These are phyloP conservation scores for Plasmodium coatneyi DNA, from an alignment of 169 alveolate genomes.

Conservation along the genomic window DNA sequence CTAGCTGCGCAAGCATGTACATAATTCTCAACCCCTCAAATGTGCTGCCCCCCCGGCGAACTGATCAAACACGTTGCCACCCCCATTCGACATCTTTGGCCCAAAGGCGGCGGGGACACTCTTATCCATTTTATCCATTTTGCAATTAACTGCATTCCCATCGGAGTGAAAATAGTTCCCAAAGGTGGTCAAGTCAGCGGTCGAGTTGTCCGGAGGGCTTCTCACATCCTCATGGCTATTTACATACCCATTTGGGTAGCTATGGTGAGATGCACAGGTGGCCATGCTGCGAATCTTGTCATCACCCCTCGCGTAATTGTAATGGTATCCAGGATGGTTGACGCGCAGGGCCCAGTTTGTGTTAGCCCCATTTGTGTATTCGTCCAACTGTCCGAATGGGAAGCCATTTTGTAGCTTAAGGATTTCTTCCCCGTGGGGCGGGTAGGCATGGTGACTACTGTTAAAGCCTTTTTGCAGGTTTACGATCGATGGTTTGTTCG, in stretches of 20 bases:
- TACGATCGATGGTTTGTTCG: background rate
- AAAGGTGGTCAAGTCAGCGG: background rate
- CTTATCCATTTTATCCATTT: background rate
- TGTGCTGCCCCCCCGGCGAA: background rate
- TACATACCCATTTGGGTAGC: background rate
- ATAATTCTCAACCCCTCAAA: background rate
- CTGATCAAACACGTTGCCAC: background rate
- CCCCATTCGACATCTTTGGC: background rate
- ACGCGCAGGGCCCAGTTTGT: background rate
- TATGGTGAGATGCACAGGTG: background rate
- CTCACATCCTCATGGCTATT: background rate
- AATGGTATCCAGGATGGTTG: background rate
- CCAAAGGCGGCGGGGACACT: background rate
- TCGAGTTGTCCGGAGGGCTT: background rate
- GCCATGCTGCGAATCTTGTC: background rate
- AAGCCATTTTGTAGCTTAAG: background rate
- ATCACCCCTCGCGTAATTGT: background rate
- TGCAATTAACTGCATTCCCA: background rate
- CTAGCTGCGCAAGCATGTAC: background rate
- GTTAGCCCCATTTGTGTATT: background rate
- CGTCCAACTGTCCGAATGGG: background rate
- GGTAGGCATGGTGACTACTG: background rate
- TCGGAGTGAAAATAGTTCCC: background rate
- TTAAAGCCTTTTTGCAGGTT: background rate
- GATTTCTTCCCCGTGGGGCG: background rate